A percentile compares a stretch with the other conserved stretches of the same genome.
These are phyloP conservation scores for Naegleria gruberi DNA, from an alignment of 208 protist genomes.

Conservation along the genomic window DNA sequence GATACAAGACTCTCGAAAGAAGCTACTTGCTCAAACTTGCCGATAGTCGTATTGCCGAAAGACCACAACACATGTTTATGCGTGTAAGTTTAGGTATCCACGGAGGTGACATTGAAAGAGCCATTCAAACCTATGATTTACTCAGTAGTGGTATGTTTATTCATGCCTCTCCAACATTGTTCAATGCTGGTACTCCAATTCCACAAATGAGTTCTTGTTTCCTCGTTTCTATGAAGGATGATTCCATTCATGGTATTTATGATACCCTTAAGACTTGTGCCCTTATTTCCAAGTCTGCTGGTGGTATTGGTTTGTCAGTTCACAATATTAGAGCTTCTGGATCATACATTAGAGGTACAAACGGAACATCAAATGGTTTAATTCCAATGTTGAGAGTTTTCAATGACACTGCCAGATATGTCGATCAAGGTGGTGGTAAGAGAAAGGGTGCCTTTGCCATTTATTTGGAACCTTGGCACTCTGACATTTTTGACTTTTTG, in stretches of 20 bases:
- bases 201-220: slow-evolving; percentile 96
- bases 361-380: slow-evolving; percentile 90
- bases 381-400: slow-evolving; percentile 98
- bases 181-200: slow-evolving; percentile 91
- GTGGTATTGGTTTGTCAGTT: slow-evolving; percentile 93
- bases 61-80: slow-evolving; percentile 98
- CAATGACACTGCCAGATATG: slow-evolving; percentile 97
- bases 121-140: slow-evolving; percentile 90
- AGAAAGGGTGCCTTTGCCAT: slow-evolving; percentile 97
- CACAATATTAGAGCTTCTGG: slow-evolving; percentile 92
- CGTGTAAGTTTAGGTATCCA: slow-evolving; percentile 96
- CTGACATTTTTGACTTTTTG: slow-evolving; percentile 95
- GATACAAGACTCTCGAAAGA: slow-evolving; percentile 97
- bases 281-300: slow-evolving; percentile 92
- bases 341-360: slow-evolving; percentile 95
- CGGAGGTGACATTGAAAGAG: slow-evolving; percentile 70
- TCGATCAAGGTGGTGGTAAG: slow-evolving; percentile 95
- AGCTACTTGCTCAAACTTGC: slow-evolving; percentile 94
- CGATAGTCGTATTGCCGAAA: slow-evolving; percentile 76
- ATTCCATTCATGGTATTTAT: slow-evolving; percentile 98
- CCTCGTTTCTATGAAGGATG: slow-evolving; percentile 95
- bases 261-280: slow-evolving; percentile 97
- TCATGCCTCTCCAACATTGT: slow-evolving; percentile 96
- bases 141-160: slow-evolving; percentile 89
- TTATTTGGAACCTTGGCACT: slow-evolving; percentile 99